Conservation (phyloP, 2,329 filamentous ascomycete species). For the Parastagonospora nodorum region DNA sequence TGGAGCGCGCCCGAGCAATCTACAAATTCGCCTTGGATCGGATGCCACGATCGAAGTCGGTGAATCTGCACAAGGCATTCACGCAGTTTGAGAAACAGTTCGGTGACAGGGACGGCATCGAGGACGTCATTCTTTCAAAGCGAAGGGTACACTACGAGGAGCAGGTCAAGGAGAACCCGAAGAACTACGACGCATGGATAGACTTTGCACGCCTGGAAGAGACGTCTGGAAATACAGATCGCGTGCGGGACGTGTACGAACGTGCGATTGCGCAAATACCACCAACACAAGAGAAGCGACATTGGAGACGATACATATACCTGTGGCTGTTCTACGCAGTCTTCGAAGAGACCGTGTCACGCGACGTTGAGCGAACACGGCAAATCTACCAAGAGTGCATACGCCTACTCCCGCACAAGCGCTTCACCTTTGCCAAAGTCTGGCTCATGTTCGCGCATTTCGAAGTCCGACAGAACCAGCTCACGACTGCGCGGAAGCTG, state of each 20-base stretch:
- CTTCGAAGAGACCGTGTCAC: conserved; percentile 88
- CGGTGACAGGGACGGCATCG: conserved; percentile 88
- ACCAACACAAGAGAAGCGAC: conserved; percentile 92
- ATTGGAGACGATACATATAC: conserved; percentile 97
- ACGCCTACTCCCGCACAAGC: conserved; percentile 88
- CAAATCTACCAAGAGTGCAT: conserved; percentile 92
- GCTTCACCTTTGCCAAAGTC: conserved; percentile 95
- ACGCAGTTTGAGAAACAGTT: conserved; percentile 99
- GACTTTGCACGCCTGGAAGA: conserved; percentile 94
- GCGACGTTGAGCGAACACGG: conserved; percentile 76
- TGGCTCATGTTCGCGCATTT: conserved; percentile 96
- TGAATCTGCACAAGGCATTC: conserved; percentile 86
- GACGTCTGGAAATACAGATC: conserved; percentile 77
- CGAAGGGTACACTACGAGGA: conserved; percentile 92
- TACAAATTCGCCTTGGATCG: conserved; percentile 97
- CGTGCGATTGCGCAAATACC: conserved; percentile 93
- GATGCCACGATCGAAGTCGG: conserved; percentile 83
- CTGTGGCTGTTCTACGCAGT: conserved; percentile 97
- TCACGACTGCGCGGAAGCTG: conserved; percentile 82
- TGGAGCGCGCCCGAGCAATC: conserved; percentile 89
- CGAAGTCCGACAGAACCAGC: conserved; percentile 83
- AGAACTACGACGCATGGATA: conserved; percentile 98
- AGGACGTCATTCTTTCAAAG: conserved; percentile 95
- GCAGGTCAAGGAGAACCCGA: conserved; percentile 88
- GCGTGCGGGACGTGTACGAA: conserved; percentile 91